Percentiles rank a stretch among this genome's conserved stretches.
Evolutionary conservation across 306 rosid genomes (phyloP).

Genomic region (cucumber (Cucumis sativus)): Cucumber_9930_V3 NC_026657.2:30711001-30711500

Average conservation of each 20-base stretch:
- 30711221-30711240: not conserved
- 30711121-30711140: not conserved
- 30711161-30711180: not conserved
- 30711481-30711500: constrained; percentile 67
- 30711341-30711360: constrained; percentile 16
- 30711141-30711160: not conserved
- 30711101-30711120: constrained; percentile 1
- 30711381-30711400: constrained; percentile 9
- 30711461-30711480: constrained; percentile 93
- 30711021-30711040: not conserved
- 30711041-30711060: not conserved
- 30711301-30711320: not conserved
- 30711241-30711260: not conserved
- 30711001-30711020: not conserved
- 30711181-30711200: not conserved
- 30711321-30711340: constrained; percentile 9
- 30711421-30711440: not conserved
- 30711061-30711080: not conserved
- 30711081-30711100: constrained; percentile 2
- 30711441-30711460: constrained; percentile 43
- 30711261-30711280: not conserved
- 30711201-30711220: not conserved
- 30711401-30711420: not conserved
- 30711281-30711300: not conserved
- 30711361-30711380: constrained; percentile 13